Evolutionary conservation across 345 rosid genomes (phyloP).

Genomic region (Noccaea caerulescens): DNA sequence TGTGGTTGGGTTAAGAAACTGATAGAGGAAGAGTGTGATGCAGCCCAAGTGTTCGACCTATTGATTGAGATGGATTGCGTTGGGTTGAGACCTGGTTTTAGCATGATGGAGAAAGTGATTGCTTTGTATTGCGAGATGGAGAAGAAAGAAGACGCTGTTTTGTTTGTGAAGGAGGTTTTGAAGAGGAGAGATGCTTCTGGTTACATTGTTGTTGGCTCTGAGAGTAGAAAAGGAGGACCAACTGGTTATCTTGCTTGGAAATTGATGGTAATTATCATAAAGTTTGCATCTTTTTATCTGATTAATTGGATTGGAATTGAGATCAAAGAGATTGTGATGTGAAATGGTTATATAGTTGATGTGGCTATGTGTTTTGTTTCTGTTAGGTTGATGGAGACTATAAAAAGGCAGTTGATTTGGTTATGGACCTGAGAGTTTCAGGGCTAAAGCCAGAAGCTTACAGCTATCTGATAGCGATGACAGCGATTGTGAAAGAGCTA

Average conservation of each 20-base stretch:
- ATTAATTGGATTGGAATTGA: no score
- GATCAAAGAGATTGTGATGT: neutral
- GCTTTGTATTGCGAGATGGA: constrained; percentile 80
- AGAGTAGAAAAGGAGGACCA: constrained; percentile 81
- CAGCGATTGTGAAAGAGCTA: constrained; percentile 91
- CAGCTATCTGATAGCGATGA: constrained; percentile 87
- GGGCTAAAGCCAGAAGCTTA: constrained; percentile 85
- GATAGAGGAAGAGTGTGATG: constrained; percentile 65
- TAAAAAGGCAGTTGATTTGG: constrained; percentile 67
- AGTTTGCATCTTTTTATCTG: neutral
- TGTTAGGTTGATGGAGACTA: constrained; percentile 84
- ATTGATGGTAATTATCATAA: constrained; percentile 62
- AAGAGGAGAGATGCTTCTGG: constrained; percentile 51
- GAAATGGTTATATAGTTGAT: neutral
- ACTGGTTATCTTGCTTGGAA: constrained; percentile 95
- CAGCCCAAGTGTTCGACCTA: constrained; percentile 68
- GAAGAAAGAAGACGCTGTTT: constrained; percentile 63
- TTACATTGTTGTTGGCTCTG: constrained; percentile 46
- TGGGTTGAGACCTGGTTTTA: constrained; percentile 82
- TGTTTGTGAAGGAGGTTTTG: constrained; percentile 74
- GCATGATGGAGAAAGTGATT: constrained; percentile 94
- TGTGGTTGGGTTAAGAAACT: constrained; percentile 84
- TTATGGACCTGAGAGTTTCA: constrained; percentile 62
- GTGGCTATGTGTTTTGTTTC: neutral
- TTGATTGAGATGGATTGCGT: constrained; percentile 93